phyloP scores from a whole-genome alignment of 2,329 filamentous ascomycete genomes.

The Xylaria arbuscula region DNA sequence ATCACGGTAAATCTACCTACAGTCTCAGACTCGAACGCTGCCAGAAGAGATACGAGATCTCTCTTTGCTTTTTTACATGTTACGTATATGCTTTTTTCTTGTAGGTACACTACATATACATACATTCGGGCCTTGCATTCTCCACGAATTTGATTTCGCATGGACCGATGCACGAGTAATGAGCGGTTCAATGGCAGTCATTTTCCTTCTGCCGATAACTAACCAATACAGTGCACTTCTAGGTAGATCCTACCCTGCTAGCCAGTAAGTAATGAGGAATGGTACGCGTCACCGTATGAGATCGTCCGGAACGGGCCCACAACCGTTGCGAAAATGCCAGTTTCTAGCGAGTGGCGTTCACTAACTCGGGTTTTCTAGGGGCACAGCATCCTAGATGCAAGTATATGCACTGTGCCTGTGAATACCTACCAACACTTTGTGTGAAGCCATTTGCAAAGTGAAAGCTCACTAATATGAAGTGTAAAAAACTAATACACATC shows the following conservation, averaged over 20 bases:
- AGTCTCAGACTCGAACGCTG: not conserved
- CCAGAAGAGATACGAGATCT: slow-evolving; percentile 18
- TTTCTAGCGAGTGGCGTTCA: slow-evolving; percentile 26
- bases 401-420: slow-evolving; percentile 26
- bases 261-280: slow-evolving; percentile 24
- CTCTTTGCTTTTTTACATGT: slow-evolving; percentile 7
- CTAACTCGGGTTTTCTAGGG: slow-evolving; percentile 8
- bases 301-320: slow-evolving; percentile 18
- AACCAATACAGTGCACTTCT: slow-evolving; percentile 4
- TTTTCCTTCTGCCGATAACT: slow-evolving; percentile 9
- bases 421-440: not conserved
- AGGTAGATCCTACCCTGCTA: not conserved
- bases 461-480: not conserved
- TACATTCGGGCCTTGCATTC: not conserved
- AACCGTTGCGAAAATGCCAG: not conserved
- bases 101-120: not conserved
- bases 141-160: slow-evolving; percentile 17
- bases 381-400: not conserved
- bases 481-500: too few species aligned
- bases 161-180: slow-evolving; percentile 31
- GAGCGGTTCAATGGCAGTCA: slow-evolving; percentile 2
- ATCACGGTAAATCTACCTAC: not conserved
- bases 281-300: slow-evolving; percentile 34
- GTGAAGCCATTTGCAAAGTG: not conserved
- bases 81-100: not conserved